Base-by-base conservation (phyloP, 495 filamentous ascomycete genomes). In the Apiosordaria backusii region DNA sequence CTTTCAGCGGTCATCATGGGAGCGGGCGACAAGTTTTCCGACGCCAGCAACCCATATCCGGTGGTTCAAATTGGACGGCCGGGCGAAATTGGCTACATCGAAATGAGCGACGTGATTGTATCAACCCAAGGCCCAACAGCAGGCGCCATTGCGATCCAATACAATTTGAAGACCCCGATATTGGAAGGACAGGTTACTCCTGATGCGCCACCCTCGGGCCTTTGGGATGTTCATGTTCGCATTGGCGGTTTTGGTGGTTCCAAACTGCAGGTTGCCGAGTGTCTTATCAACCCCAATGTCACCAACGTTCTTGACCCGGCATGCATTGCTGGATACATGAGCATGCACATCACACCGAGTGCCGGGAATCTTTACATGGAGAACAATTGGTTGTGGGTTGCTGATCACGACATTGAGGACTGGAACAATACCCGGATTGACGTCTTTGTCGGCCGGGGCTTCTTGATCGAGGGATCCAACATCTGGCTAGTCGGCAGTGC, bases 371-470 rank as follows among this genome's bases (percentile, higher is more conserved):
- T 86, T 10, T 95, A 96, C 75, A 76, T 96, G 58, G 93, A 97
- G 78, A 97, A 98, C 77, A 87, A 84, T 67, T 98, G 94, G 94
- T 87, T 90, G 71, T 98, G 94, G 93, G 91, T 92, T 27, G 87
- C 93, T 1, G 94, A 97, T 73, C 93, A 97, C 78, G 93, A 97
- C 73, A 83, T 87, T 2, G 68, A 81, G 10, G 88, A 91, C 70
- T 85, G 89, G 75, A 85, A 85, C 65, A 74, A 79, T 35, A 84
- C 82, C 3, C 92, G 92, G 75, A 89, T 96, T 78, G 89, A 90
- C 74, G 85, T 97, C 65, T 97, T 87, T 80, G 95, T 89, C 62
- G 93, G 91, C 23, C 90, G 93, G 61, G 93, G 93, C 58, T 79
- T 94, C n/a, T 81, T 93, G 55, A 81, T 93, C 60, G 92, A 94